Conservation (phyloP, 2,329 filamentous ascomycete species). For the Ceratocystis lukuohia region DNA sequence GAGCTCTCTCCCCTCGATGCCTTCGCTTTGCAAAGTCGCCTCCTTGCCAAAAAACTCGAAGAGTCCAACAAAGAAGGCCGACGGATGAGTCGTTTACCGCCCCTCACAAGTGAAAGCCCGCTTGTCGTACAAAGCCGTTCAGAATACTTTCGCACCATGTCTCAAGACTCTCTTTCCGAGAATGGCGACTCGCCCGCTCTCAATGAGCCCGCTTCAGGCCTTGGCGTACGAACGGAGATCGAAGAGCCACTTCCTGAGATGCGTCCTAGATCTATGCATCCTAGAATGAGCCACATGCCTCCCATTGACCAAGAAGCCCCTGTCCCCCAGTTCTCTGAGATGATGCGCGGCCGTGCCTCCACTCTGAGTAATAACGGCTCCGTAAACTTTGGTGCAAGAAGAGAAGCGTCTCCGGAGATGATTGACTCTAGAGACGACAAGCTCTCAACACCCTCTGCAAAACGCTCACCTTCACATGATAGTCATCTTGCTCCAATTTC, state of each 20-base stretch:
- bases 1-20: constrained; percentile 90
- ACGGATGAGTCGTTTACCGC: constrained; percentile 73
- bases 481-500: constrained; percentile 31
- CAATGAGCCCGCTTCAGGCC: constrained; percentile 26
- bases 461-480: constrained; percentile 40
- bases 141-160: constrained; percentile 67
- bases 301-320: constrained; percentile 28
- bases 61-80: constrained; percentile 60
- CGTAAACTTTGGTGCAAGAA: constrained; percentile 38
- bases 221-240: constrained; percentile 41
- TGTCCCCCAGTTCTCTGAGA: constrained; percentile 16
- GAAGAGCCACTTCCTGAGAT: constrained; percentile 42
- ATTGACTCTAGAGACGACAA: constrained; percentile 30
- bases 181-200: constrained; percentile 22
- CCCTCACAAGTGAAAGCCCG: constrained; percentile 69
- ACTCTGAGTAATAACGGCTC: constrained; percentile 8
- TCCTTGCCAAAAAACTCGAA: constrained; percentile 77
- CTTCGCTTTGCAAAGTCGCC: constrained; percentile 79
- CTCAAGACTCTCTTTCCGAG: constrained; percentile 41
- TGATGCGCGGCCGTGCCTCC: constrained; percentile 16
- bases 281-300: constrained; percentile 53
- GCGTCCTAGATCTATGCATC: constrained; percentile 61
- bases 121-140: constrained; percentile 60
- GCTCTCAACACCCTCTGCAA: constrained; percentile 39
- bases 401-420: constrained; percentile 41